These are phyloP conservation scores for Huntiella bhutanensis DNA, from an alignment of 2,329 filamentous ascomycete species.

Conservation along the genomic window DNA sequence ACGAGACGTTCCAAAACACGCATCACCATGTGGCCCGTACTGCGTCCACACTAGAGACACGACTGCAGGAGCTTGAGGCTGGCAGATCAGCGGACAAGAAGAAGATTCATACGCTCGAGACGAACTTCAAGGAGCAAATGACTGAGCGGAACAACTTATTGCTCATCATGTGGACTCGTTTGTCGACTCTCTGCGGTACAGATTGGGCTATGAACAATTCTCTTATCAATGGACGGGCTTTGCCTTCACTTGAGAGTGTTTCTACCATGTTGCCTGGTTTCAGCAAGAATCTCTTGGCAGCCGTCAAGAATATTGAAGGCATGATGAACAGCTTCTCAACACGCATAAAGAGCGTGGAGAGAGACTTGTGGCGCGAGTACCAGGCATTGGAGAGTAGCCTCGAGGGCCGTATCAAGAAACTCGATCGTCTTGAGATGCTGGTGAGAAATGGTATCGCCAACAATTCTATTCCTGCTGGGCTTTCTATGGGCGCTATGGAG, in stretches of 20 bases:
- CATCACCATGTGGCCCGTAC: conserved; percentile 76
- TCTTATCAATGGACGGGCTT: conserved; percentile 65
- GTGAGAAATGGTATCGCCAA: conserved; percentile 45
- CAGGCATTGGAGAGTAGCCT: conserved; percentile 67
- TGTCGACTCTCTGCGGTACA: conserved; percentile 67
- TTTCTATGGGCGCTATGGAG: conserved; percentile 17
- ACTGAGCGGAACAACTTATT: conserved; percentile 77
- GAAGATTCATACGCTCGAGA: conserved; percentile 56
- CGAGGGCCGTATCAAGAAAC: conserved; percentile 60
- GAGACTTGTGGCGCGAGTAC: conserved; percentile 80
- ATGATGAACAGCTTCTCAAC: conserved; percentile 61
- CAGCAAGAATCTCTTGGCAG: conserved; percentile 70
- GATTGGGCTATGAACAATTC: conserved; percentile 87
- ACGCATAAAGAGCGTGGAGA: conserved; percentile 70
- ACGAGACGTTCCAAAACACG: conserved; percentile 73
- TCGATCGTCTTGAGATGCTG: conserved; percentile 70
- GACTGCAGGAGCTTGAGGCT: conserved; percentile 74
- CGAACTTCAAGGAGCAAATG: conserved; percentile 69
- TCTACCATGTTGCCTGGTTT: conserved; percentile 73
- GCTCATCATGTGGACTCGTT: conserved; percentile 72
- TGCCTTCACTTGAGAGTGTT: conserved; percentile 73
- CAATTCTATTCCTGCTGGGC: conserved; percentile 23
- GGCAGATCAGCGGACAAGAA: conserved; percentile 59
- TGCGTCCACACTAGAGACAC: conserved; percentile 65
- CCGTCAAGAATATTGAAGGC: conserved; percentile 70